Evolutionary conservation across 768 basidiomycete genomes (phyloP), one percentile per base, ranked within the genome.

Genomic region (Crucibulum laeve): DNA sequence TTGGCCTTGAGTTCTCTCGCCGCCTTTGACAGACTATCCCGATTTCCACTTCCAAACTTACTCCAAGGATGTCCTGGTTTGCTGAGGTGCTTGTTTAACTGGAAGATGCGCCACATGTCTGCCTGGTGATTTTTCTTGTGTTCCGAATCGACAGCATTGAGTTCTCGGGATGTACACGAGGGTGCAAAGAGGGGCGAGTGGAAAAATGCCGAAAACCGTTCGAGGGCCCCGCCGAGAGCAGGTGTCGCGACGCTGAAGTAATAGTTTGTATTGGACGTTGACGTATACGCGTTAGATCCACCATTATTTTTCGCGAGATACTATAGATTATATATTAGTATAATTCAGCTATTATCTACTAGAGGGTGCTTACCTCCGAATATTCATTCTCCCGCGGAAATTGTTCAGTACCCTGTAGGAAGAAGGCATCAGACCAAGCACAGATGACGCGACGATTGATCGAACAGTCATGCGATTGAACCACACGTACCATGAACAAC

Each of bases 111-210:
- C 88, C 92, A 94, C 56, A 84, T 69, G 57, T 97, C 92, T 2
- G 74, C 68, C 59, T 95, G 94, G 37, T 88, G 79, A 59, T 98
- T 99, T 70, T 96, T 95, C 69, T 91, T 91, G 72, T 97, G 85
- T 61, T 99, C 96, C 0, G 91, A 95, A 60, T 99, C 87, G 32
- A 99, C 94, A 1, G 96, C 95, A 53, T 92, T 92, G 49, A 96
- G 73, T 66, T 99, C 95, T 24, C 92, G 80, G 21, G 80, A 73
- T 0, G 91, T 93, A 58, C 91, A 90, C 3, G 86, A 88, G 0
- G 87, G 79, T 1, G 81, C 61, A 57, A 99, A 98, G 32, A 95
- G 74, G 0, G 95, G 95, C n/a, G 81, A 86, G 50, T 88, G 88
- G 65, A 99, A 98, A 69, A 99, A 98, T 0, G 74, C 78, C 19